Evolutionary conservation across 1,284 basidiomycete genomes (phyloP).

Genomic region (Puccinia coronata): DNA sequence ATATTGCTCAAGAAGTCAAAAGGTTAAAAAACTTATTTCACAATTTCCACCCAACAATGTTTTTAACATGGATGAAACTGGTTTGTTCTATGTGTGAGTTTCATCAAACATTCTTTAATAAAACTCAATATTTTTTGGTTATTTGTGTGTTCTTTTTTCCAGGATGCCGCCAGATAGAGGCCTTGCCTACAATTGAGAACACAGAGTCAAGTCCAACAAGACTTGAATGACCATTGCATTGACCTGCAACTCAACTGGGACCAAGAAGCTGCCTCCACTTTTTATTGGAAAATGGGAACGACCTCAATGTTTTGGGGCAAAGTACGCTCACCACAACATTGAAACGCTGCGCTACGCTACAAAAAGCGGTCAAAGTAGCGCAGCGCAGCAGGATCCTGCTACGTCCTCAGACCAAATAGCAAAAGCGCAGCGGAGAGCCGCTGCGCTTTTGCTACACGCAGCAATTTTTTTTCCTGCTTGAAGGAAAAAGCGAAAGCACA

Average conservation of each 20-base stretch:
- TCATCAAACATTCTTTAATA: background rate
- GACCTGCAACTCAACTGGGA: slow-evolving; percentile 12
- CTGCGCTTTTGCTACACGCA: no score
- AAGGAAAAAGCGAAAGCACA: no score
- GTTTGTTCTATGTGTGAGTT: slow-evolving; percentile 1
- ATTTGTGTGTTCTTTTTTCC: no score
- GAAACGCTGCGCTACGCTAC: no score
- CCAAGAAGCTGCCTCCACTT: background rate
- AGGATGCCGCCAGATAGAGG: slow-evolving; percentile 45
- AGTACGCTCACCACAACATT: background rate
- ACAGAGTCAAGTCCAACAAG: slow-evolving; percentile 15
- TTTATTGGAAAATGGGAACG: slow-evolving; percentile 21
- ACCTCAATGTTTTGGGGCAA: background rate
- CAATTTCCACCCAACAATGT: background rate
- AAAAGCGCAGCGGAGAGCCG: no score
- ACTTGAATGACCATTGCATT: slow-evolving; percentile 16
- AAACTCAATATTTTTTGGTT: no score
- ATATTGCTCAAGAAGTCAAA: slow-evolving; percentile 1
- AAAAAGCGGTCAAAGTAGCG: no score
- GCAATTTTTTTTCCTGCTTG: no score
- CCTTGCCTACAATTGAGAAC: background rate
- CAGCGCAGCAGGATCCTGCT: no score
- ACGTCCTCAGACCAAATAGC: no score
- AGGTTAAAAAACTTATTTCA: background rate
- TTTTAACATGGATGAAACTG: slow-evolving; percentile 43